Evolutionary conservation across 164 flowering plant species (phyloP), one percentile per base, ranked within the genome.

Genomic region (Sextonia rubra): DNA sequence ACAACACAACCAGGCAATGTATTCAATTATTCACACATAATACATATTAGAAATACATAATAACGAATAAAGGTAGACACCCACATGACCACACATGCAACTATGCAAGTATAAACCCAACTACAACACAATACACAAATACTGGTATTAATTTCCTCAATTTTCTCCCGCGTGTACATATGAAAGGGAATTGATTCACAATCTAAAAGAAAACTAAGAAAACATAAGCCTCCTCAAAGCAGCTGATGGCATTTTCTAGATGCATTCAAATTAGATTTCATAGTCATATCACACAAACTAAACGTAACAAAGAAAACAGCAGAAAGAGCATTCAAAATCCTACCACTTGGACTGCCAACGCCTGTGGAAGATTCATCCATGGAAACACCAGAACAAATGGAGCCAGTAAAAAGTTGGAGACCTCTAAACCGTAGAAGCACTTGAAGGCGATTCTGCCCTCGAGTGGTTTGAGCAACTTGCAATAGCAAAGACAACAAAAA

Each of bases 361-460:
- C 71, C 48, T 22, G 75, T 64, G 2, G 79, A 67, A 69, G 67
- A 64, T 60, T 79, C 80, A 66, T 84, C 85, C 12, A 66, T 6
- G 25, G 87, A 81, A 74, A 77, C 69, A 17, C 85, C 93, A 71
- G 76, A 82, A 78, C 91, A 87, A 49, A 93, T 74, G 17, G 97
- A 89, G 52, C 83, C 79, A 8, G 87, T 80, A 82, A 93, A 86
- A 56, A 83, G 87, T 76, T 87, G 91, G 72, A 91, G 63, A 37
- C 93, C 97, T 73, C 84, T 82, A 71, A 89, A 89, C 80, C 99
- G 87, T 58, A 86, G 81, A 76, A 91, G 87, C 69, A 85, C 80
- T 78, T 84, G 84, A 72, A 78, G 74, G 65, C 86, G 60, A 79
- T 83, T 82, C 68, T 82, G 84, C 77, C 82, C 79, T 37, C 88